Evolutionary conservation across 169 alveolate species (phyloP).

Genomic region (Plasmodium knowlesi): DNA sequence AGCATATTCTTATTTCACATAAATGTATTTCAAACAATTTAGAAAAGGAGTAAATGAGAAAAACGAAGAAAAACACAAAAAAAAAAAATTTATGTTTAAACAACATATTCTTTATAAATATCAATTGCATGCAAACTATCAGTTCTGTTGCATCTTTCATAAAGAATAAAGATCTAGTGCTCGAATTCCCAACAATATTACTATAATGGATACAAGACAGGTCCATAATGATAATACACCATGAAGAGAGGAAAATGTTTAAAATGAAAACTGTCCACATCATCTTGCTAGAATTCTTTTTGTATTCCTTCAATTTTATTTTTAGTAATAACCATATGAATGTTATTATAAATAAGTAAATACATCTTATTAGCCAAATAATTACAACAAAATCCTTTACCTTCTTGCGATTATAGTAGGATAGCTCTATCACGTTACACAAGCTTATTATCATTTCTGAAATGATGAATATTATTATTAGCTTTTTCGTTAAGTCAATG

Average conservation of each 20-base stretch:
- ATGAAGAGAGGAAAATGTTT: slow-evolving; percentile 61
- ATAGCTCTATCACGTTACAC: slow-evolving; percentile 82
- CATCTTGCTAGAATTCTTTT: slow-evolving; percentile 67
- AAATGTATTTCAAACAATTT: slow-evolving; percentile 76
- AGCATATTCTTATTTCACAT: slow-evolving; percentile 72
- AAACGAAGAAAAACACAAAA: slow-evolving; percentile 84
- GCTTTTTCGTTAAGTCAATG: slow-evolving; percentile 88
- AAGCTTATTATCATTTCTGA: slow-evolving; percentile 85
- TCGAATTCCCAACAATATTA: slow-evolving; percentile 4
- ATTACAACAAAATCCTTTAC: slow-evolving; percentile 76
- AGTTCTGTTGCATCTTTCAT: slow-evolving; percentile 75
- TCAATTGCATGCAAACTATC: slow-evolving; percentile 83
- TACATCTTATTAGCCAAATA: slow-evolving; percentile 90
- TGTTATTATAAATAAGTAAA: slow-evolving; percentile 84
- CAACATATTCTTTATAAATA: slow-evolving; percentile 85
- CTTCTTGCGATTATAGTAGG: slow-evolving; percentile 60
- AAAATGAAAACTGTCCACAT: slow-evolving; percentile 73
- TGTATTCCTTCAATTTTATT: slow-evolving; percentile 29
- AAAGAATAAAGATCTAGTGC: slow-evolving; percentile 42
- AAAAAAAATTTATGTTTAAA: slow-evolving; percentile 87
- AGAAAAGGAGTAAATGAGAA: slow-evolving; percentile 81
- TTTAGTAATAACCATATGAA: slow-evolving; percentile 89
- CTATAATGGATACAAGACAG: slow-evolving; percentile 62
- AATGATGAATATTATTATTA: slow-evolving; percentile 87
- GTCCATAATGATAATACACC: slow-evolving; percentile 66